phyloP scores from a whole-genome alignment of 164 flowering plant species.

The Berberis thunbergii region DNA sequence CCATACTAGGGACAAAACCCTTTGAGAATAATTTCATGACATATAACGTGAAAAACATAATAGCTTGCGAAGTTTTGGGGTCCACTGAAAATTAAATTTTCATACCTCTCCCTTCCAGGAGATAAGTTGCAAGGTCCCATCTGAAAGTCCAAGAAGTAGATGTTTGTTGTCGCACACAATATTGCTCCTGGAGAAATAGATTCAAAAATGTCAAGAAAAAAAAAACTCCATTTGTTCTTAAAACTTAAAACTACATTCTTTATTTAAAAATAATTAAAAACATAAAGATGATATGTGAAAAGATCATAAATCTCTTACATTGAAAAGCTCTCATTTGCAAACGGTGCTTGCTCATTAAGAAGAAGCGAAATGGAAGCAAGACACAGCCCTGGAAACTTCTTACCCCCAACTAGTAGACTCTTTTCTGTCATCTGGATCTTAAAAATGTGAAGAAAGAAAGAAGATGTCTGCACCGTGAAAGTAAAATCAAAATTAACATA shows the following conservation, averaged over 20 bases:
- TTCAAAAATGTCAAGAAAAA: background rate
- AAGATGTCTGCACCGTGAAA: constrained; percentile 67
- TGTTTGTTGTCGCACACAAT: constrained; percentile 75
- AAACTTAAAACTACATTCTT: too few species aligned
- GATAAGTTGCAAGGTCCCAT: constrained; percentile 70
- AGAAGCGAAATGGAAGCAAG: constrained; percentile 57
- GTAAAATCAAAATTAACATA: background rate
- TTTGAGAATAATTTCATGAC: too few species aligned
- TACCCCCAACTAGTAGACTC: constrained; percentile 72
- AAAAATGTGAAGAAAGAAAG: constrained; percentile 71
- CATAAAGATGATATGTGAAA: background rate
- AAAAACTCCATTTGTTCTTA: too few species aligned
- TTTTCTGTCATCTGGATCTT: constrained; percentile 71
- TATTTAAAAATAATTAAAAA: too few species aligned
- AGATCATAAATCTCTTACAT: constrained; percentile 36
- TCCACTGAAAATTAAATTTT: background rate
- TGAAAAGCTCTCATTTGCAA: constrained; percentile 45
- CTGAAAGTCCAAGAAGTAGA: constrained; percentile 75
- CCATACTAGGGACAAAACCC: too few species aligned
- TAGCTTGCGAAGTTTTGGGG: too few species aligned
- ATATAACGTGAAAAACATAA: too few species aligned
- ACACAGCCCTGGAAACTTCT: constrained; percentile 45
- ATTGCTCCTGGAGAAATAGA: constrained; percentile 65
- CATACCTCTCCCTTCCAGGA: constrained; percentile 99
- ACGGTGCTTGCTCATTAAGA: constrained; percentile 76